Base-by-base conservation (phyloP, 2,329 filamentous ascomycete genomes). In the Alternaria triticina region DNA sequence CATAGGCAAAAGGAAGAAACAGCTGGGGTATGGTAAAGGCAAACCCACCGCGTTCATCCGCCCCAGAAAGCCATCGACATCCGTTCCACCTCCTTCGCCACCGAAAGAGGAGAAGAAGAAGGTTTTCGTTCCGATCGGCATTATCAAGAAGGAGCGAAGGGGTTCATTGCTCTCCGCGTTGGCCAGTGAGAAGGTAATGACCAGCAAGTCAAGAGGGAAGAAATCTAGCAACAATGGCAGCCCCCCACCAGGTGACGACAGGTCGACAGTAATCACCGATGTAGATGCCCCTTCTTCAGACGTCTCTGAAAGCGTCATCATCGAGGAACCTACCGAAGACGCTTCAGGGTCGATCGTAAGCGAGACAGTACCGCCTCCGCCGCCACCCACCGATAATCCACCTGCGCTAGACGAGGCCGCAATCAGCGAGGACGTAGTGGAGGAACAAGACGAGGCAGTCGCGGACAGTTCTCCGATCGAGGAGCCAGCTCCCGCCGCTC, bases 41-140 rank as follows among this genome's bases (percentile, higher is more conserved):
- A 79, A 76, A 57, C 63, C 69, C 15, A 77, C 64, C 33, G 76
- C 72, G 25, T 79, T 78, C 59, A 68, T 79, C 46, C 76, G 77
- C 12, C 64, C 75, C n/a, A 75, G 65, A 51, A 69, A 73, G 9
- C 65, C 74, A n/a, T 58, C 73, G 8, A 64, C 71, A 30, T 46
- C 70, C 23, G 25, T 30, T 36, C 62, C 72, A 13, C 25, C 72
- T 13, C 54, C 68, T 27, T 56, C 68, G n/a, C 60, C 73, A 15
- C 57, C 68, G 12, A 76, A 78, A 57, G 74, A 77, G 27, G 70
- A 75, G n/a, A 78, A 73, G 63, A 76, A 77, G 56, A 69, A 65
- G 61, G 60, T 57, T 36, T 51, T 56, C 17, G 49, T 69, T 52
- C 62, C 69, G 50, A 57, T 70, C 6, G 59, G 59, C 30, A 65